Percentiles rank a stretch among this genome's conserved stretches.
phyloP scores from a whole-genome alignment of 169 alveolate genomes.

The Sarcocystis neurona region DNA sequence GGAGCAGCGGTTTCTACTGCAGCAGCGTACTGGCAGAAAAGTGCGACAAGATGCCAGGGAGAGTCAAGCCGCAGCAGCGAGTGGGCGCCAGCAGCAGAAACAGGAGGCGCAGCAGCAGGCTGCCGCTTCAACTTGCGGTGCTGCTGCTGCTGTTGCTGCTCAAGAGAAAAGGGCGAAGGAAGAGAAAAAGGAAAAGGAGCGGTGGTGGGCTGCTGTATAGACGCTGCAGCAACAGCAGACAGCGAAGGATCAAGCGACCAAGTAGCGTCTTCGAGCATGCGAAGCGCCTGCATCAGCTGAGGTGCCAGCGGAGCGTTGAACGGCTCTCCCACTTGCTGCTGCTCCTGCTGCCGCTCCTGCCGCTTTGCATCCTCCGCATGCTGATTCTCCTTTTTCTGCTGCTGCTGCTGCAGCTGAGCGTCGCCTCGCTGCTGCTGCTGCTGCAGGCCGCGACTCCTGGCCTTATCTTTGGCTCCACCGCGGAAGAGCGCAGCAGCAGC shows the following conservation, averaged over 20 bases:
- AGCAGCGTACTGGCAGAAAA: slow-evolving; percentile 72
- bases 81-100: slow-evolving; percentile 33
- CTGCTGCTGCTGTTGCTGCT: too few relatives aligned
- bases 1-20: too few relatives aligned
- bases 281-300: slow-evolving; percentile 64
- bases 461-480: too few relatives aligned
- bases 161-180: too few relatives aligned
- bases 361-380: too few relatives aligned
- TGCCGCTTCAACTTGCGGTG: slow-evolving; percentile 49
- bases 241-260: slow-evolving; percentile 76
- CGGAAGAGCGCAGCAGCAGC: not conserved
- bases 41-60: slow-evolving; percentile 78
- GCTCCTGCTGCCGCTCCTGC: slow-evolving; percentile 44
- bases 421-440: slow-evolving; percentile 7
- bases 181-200: too few relatives aligned
- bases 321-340: too few relatives aligned
- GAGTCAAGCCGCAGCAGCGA: slow-evolving; percentile 64
- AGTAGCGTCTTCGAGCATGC: slow-evolving; percentile 78
- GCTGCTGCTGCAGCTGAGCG: slow-evolving; percentile 10
- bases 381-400: not conserved
- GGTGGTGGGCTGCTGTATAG: too few relatives aligned
- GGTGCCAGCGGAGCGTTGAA: slow-evolving; percentile 58
- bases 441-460: not conserved
- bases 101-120: not conserved
- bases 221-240: too few relatives aligned